These are phyloP conservation scores for Epichloe scottii DNA, from an alignment of 2,329 filamentous ascomycete genomes.

Conservation along the genomic window DNA sequence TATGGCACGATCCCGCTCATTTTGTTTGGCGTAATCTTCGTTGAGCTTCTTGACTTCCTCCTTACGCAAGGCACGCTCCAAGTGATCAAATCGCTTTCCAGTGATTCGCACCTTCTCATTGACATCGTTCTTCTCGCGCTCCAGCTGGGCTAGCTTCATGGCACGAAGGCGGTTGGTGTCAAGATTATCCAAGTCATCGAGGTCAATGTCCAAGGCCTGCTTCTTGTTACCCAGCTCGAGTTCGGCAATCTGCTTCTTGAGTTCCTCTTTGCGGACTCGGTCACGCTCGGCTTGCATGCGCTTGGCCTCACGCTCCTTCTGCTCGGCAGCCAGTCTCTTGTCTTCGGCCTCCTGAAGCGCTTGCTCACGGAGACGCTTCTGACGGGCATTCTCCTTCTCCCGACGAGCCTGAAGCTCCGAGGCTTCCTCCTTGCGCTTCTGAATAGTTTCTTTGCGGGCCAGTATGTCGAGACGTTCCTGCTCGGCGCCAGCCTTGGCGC, in stretches of 20 bases:
- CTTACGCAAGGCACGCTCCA: slow-evolving; percentile 92
- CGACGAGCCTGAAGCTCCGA: slow-evolving; percentile 76
- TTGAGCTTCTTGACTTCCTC: slow-evolving; percentile 88
- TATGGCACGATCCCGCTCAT: slow-evolving; percentile 61
- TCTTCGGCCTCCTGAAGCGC: slow-evolving; percentile 83
- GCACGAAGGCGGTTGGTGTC: slow-evolving; percentile 84
- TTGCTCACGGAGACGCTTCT: slow-evolving; percentile 76
- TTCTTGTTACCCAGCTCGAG: slow-evolving; percentile 73
- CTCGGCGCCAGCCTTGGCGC: slow-evolving; percentile 78
- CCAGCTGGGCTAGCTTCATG: slow-evolving; percentile 89
- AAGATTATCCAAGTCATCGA: slow-evolving; percentile 71
- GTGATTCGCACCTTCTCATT: slow-evolving; percentile 83
- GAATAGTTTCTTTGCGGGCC: slow-evolving; percentile 77
- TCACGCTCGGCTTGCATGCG: slow-evolving; percentile 79
- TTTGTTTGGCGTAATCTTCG: slow-evolving; percentile 75
- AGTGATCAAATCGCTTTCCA: slow-evolving; percentile 89
- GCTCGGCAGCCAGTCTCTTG: slow-evolving; percentile 80
- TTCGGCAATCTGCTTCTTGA: slow-evolving; percentile 84
- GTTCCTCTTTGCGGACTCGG: slow-evolving; percentile 80
- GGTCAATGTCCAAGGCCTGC: slow-evolving; percentile 53
- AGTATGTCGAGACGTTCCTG: slow-evolving; percentile 81
- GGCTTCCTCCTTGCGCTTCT: slow-evolving; percentile 95
- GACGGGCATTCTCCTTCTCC: slow-evolving; percentile 84
- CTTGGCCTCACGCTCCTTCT: slow-evolving; percentile 78
- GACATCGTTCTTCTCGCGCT: slow-evolving; percentile 95